Base-by-base conservation (phyloP, 1,139 yeast species). In the Wickerhamiella infanticola region DNA sequence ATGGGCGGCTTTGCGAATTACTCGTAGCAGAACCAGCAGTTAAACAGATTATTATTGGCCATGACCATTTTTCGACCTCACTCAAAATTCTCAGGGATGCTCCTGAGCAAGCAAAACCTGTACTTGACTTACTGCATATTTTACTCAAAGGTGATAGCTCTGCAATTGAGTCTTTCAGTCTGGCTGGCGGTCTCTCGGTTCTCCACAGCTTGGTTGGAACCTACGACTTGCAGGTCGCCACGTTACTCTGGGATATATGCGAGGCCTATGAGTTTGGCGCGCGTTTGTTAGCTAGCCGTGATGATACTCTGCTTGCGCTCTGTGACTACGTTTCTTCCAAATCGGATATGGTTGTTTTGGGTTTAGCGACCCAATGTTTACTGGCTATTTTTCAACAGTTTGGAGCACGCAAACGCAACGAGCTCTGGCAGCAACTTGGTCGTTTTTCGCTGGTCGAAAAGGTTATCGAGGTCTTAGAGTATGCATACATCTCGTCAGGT, bases 131-230 rank as follows among this genome's bases (percentile, higher is more conserved):
- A 9, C n/a, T 41, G 3, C 37, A 40, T 3, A 35, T 43, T 23
- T 27, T 47, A 38, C 25, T 45, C 29, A 37, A 39, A 3, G 33
- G 37, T 9, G 47, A 45, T n/a, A 41, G 35, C 18, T 37, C 40
- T 7, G 42, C 45, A 24, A 23, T 45, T 3, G 50, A 47, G 6
- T 47, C 50, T 5, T 54, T 54, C 41, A 48, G 55, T 40, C 47
- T 54, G n/a, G 53, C 54, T 9, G 55, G 53, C 13, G 57, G 57
- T 3, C 47, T 54, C 4, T 37, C 48, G 3, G 46, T 52, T 24
- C 39, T 53, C 5, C 42, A 52, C 3, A 36, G 18, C 23, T 18
- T 27, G 8, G n/a, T 37, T 13, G 13, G 36, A 6, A 8, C 13
- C 9, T 33, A 38, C n/a, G 45, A 46, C 4, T 24, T 18, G 25